Evolutionary conservation across 1,284 basidiomycete species (phyloP).

Genomic region (Polyporus tsugae): DNA sequence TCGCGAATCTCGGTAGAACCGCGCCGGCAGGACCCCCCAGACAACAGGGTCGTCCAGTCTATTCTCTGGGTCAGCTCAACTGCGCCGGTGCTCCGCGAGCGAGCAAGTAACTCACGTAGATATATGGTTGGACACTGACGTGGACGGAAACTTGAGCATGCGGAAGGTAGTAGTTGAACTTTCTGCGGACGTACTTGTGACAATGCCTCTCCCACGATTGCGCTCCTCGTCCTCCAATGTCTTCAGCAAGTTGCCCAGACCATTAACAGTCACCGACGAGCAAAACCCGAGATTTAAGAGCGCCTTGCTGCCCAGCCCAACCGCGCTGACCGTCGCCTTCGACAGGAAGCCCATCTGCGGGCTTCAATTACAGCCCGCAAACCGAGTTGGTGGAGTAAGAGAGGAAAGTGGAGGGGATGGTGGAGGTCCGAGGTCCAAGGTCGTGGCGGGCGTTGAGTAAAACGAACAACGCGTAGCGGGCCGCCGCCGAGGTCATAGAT

Average conservation of each 20-base stretch:
- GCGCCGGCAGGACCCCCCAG: slow-evolving; percentile 84
- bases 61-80: slow-evolving; percentile 12
- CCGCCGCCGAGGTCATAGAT: neutral
- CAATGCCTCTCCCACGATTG: slow-evolving; percentile 66
- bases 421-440: neutral
- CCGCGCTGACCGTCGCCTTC: slow-evolving; percentile 60
- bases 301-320: slow-evolving; percentile 81
- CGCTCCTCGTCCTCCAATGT: slow-evolving; percentile 65
- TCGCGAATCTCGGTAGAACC: slow-evolving; percentile 64
- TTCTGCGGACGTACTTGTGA: slow-evolving; percentile 73
- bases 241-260: slow-evolving; percentile 68
- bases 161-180: neutral
- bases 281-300: slow-evolving; percentile 75
- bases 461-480: neutral
- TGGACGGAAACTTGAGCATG: neutral
- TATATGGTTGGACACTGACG: slow-evolving; percentile 87
- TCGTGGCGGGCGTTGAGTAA: neutral
- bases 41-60: slow-evolving; percentile 81
- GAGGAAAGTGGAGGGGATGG: neutral
- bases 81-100: neutral
- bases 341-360: slow-evolving; percentile 43
- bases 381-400: neutral
- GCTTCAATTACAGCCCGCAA: neutral
- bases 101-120: slow-evolving; percentile 70
- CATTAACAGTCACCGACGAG: slow-evolving; percentile 69